These are phyloP conservation scores for Haplosporangium sp. DNA, from an alignment of 371 early-diverging fungal genomes.

Conservation along the genomic window DNA sequence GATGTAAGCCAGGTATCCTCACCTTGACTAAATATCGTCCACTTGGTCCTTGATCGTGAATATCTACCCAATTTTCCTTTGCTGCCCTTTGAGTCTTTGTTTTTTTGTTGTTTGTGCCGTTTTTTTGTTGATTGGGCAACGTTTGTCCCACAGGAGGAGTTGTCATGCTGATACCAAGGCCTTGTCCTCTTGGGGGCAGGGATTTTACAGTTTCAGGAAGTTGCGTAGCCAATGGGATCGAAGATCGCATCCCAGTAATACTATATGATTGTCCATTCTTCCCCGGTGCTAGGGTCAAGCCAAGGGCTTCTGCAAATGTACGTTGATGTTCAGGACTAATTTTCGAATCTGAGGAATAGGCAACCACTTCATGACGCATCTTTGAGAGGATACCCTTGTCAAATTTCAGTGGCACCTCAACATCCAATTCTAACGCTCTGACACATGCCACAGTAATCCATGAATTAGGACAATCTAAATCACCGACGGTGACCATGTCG, in stretches of 20 bases:
- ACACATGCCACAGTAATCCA: conserved; percentile 51
- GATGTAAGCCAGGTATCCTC: conserved; percentile 18
- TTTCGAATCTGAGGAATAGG: conserved; percentile 34
- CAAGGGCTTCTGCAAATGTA: conserved; percentile 39
- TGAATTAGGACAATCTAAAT: conserved; percentile 53
- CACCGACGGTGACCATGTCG: conserved; percentile 49
- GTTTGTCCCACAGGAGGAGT: background rate
- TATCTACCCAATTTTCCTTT: conserved; percentile 20
- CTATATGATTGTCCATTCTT: conserved; percentile 14
- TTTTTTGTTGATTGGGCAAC: conserved; percentile 2
- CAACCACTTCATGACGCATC: conserved; percentile 48
- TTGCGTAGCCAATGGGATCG: conserved; percentile 12
- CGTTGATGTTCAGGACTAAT: conserved; percentile 31
- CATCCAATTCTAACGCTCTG: conserved; percentile 24
- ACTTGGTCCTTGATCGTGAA: conserved; percentile 33
- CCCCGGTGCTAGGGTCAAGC: conserved; percentile 18
- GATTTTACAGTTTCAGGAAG: background rate
- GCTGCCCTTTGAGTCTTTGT: background rate
- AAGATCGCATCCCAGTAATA: conserved; percentile 20
- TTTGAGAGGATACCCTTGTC: conserved; percentile 50
- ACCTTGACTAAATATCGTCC: conserved; percentile 35
- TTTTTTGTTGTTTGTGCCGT: background rate
- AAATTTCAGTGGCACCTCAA: conserved; percentile 35
- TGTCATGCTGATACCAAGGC: conserved; percentile 27
- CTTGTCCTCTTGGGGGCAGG: background rate